Conservation (phyloP, 2,329 filamentous ascomycete genomes). For the Cladorrhinum sp. region DNA sequence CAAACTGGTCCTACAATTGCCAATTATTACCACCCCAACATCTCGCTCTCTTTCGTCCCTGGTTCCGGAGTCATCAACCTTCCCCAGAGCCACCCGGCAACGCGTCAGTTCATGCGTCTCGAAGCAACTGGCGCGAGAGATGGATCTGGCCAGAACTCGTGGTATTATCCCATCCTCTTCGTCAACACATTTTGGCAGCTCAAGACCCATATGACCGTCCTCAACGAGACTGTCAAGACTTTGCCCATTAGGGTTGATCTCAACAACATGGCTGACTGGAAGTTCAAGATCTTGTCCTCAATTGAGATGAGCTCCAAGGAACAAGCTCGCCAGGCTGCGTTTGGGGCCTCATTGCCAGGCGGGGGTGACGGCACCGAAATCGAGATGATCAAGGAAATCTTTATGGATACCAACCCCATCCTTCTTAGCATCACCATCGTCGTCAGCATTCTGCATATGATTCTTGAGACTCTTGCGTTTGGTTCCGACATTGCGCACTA, state of each 20-base stretch:
- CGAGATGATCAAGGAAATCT: constrained; percentile 94
- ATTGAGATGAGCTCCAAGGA: constrained; percentile 88
- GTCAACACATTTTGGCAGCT: constrained; percentile 98
- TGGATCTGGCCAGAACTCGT: constrained; percentile 78
- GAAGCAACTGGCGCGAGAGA: constrained; percentile 82
- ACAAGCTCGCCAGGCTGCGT: constrained; percentile 72
- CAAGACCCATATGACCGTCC: constrained; percentile 80
- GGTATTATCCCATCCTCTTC: constrained; percentile 89
- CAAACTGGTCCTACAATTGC: constrained; percentile 66
- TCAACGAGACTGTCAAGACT: constrained; percentile 84
- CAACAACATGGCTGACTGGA: constrained; percentile 80
- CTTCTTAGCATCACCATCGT: constrained; percentile 80
- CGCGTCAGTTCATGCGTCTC: constrained; percentile 73
- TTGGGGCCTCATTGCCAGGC: constrained; percentile 66
- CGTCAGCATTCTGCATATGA: constrained; percentile 85
- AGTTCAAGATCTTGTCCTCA: constrained; percentile 80
- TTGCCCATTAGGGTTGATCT: constrained; percentile 82
- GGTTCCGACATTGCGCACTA: constrained; percentile 97
- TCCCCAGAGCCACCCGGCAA: constrained; percentile 65
- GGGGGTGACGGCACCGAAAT: constrained; percentile 90
- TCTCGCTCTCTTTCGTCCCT: constrained; percentile 83
- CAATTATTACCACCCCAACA: constrained; percentile 93
- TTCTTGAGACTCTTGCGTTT: constrained; percentile 95
- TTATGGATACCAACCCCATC: constrained; percentile 91
- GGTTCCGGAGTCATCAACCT: constrained; percentile 70